Percentiles rank a stretch among this genome's conserved stretches.
Conservation (phyloP, 2,329 filamentous ascomycete genomes). For the Xylaria multiplex region DNA sequence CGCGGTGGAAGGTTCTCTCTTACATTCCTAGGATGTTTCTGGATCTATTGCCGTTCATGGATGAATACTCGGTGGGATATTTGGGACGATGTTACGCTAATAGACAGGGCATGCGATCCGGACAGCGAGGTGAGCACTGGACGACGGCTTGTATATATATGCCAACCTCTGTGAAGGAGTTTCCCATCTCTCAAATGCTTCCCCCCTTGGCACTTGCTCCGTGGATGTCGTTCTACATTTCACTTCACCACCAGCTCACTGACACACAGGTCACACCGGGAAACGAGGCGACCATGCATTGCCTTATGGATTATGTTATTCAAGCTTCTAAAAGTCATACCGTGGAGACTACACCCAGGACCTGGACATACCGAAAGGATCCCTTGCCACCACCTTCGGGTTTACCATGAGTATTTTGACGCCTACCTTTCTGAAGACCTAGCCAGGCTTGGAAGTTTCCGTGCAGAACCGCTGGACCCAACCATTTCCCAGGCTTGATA, state of each 20-base stretch:
- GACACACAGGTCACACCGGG: constrained; percentile 37
- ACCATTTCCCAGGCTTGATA: not conserved
- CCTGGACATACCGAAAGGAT: constrained; percentile 2
- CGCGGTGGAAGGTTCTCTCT: constrained; percentile 45
- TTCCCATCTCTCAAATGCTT: constrained; percentile 42
- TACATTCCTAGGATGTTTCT: constrained; percentile 44
- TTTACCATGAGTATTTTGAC: constrained; percentile 20
- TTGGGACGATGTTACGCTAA: constrained; percentile 48
- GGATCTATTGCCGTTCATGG: constrained; percentile 45
- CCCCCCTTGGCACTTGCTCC: constrained; percentile 41
- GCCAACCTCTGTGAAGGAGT: constrained; percentile 57
- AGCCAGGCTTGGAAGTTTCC: constrained; percentile 27
- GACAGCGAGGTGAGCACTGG: constrained; percentile 65
- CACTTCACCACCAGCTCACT: constrained; percentile 30
- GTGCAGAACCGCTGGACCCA: constrained; percentile 9
- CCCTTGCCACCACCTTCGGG: constrained; percentile 8
- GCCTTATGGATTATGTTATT: constrained; percentile 13
- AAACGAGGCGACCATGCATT: constrained; percentile 12
- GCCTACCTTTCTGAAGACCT: constrained; percentile 3
- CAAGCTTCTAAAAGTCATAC: constrained; percentile 25
- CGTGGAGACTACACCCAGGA: constrained; percentile 18
- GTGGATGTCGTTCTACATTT: constrained; percentile 37
- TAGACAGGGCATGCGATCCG: constrained; percentile 55
- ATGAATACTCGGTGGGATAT: constrained; percentile 47
- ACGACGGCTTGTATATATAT: constrained; percentile 61